Conservation (phyloP, 495 filamentous ascomycete genomes). For the Aspergillus leporis region DNA sequence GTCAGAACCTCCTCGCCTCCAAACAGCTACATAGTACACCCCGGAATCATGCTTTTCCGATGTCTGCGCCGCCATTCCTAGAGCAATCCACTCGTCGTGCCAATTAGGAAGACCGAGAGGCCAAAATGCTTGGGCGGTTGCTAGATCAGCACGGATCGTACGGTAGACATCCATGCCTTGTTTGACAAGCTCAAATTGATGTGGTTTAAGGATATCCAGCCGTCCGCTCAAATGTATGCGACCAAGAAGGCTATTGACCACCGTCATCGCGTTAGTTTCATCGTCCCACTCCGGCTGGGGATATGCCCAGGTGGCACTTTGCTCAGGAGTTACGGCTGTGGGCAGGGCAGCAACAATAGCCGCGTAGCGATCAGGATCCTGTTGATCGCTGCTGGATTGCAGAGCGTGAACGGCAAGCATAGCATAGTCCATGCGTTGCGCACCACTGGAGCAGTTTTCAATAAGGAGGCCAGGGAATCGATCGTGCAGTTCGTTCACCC, state of each 20-base stretch:
- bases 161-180: slow-evolving; percentile 25
- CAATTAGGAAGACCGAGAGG: slow-evolving; percentile 21
- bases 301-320: slow-evolving; percentile 27
- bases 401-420: slow-evolving; percentile 21
- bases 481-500: slow-evolving; percentile 19
- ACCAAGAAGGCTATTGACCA: slow-evolving; percentile 25
- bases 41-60: not conserved
- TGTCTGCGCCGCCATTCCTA: slow-evolving; percentile 14
- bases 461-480: slow-evolving; percentile 18
- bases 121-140: slow-evolving; percentile 16
- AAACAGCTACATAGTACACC: slow-evolving; percentile 19
- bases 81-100: slow-evolving; percentile 21
- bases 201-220: slow-evolving; percentile 13
- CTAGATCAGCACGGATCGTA: slow-evolving; percentile 13
- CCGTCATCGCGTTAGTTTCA: slow-evolving; percentile 24
- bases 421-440: slow-evolving; percentile 25
- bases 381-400: slow-evolving; percentile 26
- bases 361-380: slow-evolving; percentile 22
- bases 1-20: slow-evolving; percentile 16
- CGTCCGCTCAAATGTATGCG: slow-evolving; percentile 27
- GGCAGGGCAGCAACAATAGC: slow-evolving; percentile 25
- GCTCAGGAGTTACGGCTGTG: slow-evolving; percentile 27
- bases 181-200: slow-evolving; percentile 18
- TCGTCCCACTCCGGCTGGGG: slow-evolving; percentile 26
- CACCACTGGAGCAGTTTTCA: slow-evolving; percentile 24